phyloP scores from a whole-genome alignment of 2,329 filamentous ascomycete genomes.

The Fusarium foetens region DNA sequence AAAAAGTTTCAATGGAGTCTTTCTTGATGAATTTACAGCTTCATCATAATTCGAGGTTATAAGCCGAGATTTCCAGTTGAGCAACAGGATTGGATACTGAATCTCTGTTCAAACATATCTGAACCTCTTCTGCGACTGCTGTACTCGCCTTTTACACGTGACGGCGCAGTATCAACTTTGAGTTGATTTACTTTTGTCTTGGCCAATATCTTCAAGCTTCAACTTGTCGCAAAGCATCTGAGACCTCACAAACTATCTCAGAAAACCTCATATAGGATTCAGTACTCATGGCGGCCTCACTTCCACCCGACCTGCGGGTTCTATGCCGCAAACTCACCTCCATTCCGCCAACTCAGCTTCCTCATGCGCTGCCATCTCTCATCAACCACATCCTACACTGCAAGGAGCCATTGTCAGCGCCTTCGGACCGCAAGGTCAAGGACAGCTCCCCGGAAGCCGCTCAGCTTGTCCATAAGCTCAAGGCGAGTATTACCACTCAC shows the following conservation, averaged over 20 bases:
- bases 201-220: constrained; percentile 5
- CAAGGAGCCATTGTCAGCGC: constrained; percentile 69
- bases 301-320: constrained; percentile 69
- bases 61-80: constrained; percentile 3
- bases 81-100: neutral
- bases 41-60: constrained; percentile 16
- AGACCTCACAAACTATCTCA: neutral
- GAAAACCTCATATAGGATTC: neutral
- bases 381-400: constrained; percentile 68
- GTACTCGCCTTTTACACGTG: neutral
- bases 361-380: constrained; percentile 76
- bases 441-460: constrained; percentile 71
- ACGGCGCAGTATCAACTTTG: constrained; percentile 13
- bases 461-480: constrained; percentile 82
- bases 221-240: constrained; percentile 26
- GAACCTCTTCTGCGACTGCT: neutral
- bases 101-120: neutral
- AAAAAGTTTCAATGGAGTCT: constrained; percentile 42
- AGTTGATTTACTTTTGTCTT: constrained; percentile 4
- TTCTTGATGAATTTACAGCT: constrained; percentile 24
- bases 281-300: constrained; percentile 47
- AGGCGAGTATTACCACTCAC: constrained; percentile 79
- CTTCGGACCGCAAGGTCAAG: constrained; percentile 70
- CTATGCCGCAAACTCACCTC: constrained; percentile 77
- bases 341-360: constrained; percentile 77